Conservation (phyloP, 768 basidiomycete genomes). For the Leucosporidium scottii region DNA sequence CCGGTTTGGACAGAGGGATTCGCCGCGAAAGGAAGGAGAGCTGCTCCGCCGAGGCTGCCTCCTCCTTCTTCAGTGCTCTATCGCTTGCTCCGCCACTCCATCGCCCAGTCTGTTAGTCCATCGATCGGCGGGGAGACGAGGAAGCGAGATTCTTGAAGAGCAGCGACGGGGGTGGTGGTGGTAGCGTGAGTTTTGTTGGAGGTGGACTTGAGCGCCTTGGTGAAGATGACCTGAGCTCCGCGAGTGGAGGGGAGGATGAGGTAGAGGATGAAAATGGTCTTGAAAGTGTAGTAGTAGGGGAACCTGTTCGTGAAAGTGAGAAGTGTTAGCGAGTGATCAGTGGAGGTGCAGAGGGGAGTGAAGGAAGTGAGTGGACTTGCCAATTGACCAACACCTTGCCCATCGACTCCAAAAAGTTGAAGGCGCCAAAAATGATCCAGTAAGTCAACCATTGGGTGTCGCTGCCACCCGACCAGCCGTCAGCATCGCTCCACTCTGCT, state of each 20-base stretch:
- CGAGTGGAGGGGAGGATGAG: conserved; percentile 45
- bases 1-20: no score
- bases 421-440: conserved; percentile 86
- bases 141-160: no score
- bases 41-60: no score
- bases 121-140: no score
- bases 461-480: no score
- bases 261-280: conserved; percentile 45
- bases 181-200: conserved; percentile 1
- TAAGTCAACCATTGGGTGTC: conserved; percentile 96
- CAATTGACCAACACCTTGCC: conserved; percentile 81
- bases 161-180: background rate
- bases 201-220: conserved; percentile 68
- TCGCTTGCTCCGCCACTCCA: no score
- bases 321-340: background rate
- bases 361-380: no score
- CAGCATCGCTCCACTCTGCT: no score
- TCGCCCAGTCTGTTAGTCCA: no score
- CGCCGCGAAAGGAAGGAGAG: no score
- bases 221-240: conserved; percentile 81
- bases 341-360: no score
- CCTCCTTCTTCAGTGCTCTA: no score
- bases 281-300: conserved; percentile 47
- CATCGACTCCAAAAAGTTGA: conserved; percentile 86
- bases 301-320: conserved; percentile 32